These are phyloP conservation scores for Epithemia pelagica DNA, from an alignment of 108 stramenopile genomes.

Conservation along the genomic window DNA sequence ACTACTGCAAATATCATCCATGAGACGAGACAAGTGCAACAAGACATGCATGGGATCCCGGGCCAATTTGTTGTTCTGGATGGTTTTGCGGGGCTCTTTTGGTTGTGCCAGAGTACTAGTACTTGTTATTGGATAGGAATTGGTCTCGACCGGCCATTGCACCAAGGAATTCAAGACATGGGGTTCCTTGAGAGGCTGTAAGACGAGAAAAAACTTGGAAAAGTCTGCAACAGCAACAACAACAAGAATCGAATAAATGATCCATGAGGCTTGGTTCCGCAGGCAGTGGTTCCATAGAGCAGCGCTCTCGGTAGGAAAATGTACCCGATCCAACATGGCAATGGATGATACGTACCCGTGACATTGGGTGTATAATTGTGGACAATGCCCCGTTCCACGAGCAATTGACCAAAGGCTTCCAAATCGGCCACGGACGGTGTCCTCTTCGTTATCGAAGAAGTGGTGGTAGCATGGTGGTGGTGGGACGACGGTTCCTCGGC, in stretches of 20 bases:
- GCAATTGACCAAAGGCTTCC: slow-evolving; percentile 1
- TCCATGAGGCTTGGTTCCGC: too few relatives aligned
- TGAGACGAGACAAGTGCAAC: slow-evolving; percentile 4
- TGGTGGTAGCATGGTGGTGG: neutral
- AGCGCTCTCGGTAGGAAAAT: too few relatives aligned
- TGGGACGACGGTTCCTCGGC: neutral
- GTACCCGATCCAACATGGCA: neutral
- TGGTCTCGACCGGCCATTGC: neutral
- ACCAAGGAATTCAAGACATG: slow-evolving; percentile 9
- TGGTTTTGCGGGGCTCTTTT: neutral
- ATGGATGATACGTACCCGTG: neutral
- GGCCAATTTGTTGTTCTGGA: neutral
- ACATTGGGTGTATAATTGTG: slow-evolving; percentile 5
- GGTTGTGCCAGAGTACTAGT: neutral
- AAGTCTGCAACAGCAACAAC: neutral
- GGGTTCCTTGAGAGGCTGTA: slow-evolving; percentile 5
- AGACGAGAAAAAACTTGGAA: slow-evolving; percentile 2
- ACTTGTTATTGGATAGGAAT: neutral
- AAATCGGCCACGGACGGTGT: neutral
- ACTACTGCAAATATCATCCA: slow-evolving; percentile 7
- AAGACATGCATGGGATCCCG: neutral
- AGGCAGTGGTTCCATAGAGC: too few relatives aligned
- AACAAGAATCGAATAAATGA: neutral
- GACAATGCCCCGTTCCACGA: neutral
- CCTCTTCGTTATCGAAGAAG: neutral